Base-by-base conservation (phyloP, 805 yeast species). In the Wickerhamiella dianesei region DNA sequence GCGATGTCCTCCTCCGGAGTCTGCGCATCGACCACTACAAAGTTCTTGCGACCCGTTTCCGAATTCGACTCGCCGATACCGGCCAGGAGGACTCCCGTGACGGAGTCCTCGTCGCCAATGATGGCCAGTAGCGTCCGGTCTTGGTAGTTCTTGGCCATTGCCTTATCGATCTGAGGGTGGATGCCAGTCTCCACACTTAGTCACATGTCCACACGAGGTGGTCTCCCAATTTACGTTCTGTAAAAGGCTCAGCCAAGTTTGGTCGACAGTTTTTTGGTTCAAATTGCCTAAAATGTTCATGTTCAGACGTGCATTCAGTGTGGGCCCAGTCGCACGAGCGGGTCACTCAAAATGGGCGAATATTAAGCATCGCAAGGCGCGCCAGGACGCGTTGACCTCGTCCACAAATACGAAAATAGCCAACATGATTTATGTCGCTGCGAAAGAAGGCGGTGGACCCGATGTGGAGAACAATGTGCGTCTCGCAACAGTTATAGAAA, bases 301-400 rank as follows among this genome's bases (percentile, higher is more conserved):
- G 32, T 25, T 25, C 32, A 25, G 12, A 12, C 32, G 32, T 25
- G 32, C 32, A 36, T 36, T 49, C 17, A 32, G 44, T n/a, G 40
- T 44, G 2, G 9, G 40, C 21, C 16, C 39, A 8, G 17, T 39
- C 1, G 17, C 14, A 8, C 32, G n/a, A 2, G 78, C 86, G 0
- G 98, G 98, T 1, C 98, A 89, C 63, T 81, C 85, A 35, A 89
- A 88, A 64, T 89, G 98, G 98, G 84, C 94, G 40, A 85, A 83
- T 43, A 89, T 92, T 55, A 82, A 87, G 59, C 96, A 87, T 60
- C 92, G 83, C 60, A 89, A 89, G 65, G 95, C 95, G 47, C 84
- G 85, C 52, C 86, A 87, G 58, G 98, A 89, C 65, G 83, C 86
- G 18, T 77, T 74, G 49, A 79, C 76, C 61, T 80, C 85, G 49